Evolutionary conservation across 345 rosid genomes (phyloP), one percentile per base, ranked within the genome.

Genomic region (Gossypium sturtianum): DNA sequence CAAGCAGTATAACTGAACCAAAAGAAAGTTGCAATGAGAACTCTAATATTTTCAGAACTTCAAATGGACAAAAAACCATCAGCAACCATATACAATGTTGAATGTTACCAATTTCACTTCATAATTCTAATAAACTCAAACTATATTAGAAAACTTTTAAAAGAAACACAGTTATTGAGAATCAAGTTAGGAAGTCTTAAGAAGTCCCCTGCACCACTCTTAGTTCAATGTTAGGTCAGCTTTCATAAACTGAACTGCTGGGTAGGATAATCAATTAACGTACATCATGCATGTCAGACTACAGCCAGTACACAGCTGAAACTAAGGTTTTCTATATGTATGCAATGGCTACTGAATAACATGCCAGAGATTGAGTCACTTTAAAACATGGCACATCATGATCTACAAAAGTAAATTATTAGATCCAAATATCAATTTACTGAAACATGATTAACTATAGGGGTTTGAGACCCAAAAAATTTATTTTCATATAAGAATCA

Each of bases 321-420:
- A 49, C 43, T 15, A 16, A 45, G 22, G 11, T 68, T 23, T 68
- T 48, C 72, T 25, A 2, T 23, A 13, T 1, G 19, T 25, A 49
- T 49, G 44, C 58, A 49, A 49, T 67, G 23, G 57, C 72, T 49
- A 48, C 22, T 16, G 22, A 8, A 49, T 15, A 68, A 25, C 41
- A 68, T 68, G 71, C 54, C 23, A 66, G 71, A 45, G 54, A 66
- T 13, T 66, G n/a, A 68, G 29, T 56, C 12, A 71, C 59, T n/a
- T 29, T 6, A 71, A 71, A 57, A 57, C 41, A 25, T 53, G 61
- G 13, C 38, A 52, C 11, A 70, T 25, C 20, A 68, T 5, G 43
- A 70, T 27, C 61, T 10, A 54, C 29, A 16, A 1, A 49, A 17
- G 61, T 52, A 52, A 51, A 54, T 17, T 54, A 70, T n/a, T 53